Evolutionary conservation across 495 filamentous ascomycete genomes (phyloP).

Genomic region (Staphylotrichum tortipilum): DNA sequence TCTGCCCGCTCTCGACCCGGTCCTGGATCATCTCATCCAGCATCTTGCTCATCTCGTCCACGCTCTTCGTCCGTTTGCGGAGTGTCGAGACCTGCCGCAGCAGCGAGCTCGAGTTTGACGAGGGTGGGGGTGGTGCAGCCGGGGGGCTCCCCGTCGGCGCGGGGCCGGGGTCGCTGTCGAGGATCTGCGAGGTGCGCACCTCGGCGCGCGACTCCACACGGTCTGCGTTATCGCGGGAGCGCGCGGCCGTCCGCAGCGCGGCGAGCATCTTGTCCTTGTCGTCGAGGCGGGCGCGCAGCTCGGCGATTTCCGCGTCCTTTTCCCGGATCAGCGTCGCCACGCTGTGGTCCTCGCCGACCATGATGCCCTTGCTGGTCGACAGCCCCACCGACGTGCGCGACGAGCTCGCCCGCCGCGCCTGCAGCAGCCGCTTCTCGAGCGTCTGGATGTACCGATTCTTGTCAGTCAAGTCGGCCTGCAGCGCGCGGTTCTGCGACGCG

Average conservation of each 20-base stretch:
- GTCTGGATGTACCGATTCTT: conserved; percentile 96
- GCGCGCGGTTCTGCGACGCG: conserved; percentile 69
- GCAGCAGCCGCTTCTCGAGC: conserved; percentile 81
- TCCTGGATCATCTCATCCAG: conserved; percentile 93
- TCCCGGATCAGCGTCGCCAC: conserved; percentile 63
- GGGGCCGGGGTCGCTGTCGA: conserved; percentile 29
- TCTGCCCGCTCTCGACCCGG: conserved; percentile 60
- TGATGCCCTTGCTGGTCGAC: conserved; percentile 46
- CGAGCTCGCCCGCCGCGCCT: conserved; percentile 85
- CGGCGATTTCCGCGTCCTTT: conserved; percentile 89
- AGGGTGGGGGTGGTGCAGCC: too few relatives aligned
- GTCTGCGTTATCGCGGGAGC: conserved; percentile 79
- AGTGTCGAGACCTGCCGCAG: conserved; percentile 30
- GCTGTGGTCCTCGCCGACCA: conserved; percentile 60
- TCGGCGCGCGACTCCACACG: conserved; percentile 37
- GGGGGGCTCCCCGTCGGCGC: conserved; percentile 31
- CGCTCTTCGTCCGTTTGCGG: conserved; percentile 54
- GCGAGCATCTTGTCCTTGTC: conserved; percentile 93
- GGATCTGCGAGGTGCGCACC: conserved; percentile 37
- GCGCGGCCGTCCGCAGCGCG: conserved; percentile 75
- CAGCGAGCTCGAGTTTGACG: too few relatives aligned
- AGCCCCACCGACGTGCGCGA: conserved; percentile 70
- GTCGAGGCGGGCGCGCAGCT: conserved; percentile 79
- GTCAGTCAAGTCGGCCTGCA: conserved; percentile 88
- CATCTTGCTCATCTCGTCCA: conserved; percentile 83